Evolutionary conservation across 2,329 filamentous ascomycete genomes (phyloP).

Genomic region (Curvularia spicifera): DNA sequence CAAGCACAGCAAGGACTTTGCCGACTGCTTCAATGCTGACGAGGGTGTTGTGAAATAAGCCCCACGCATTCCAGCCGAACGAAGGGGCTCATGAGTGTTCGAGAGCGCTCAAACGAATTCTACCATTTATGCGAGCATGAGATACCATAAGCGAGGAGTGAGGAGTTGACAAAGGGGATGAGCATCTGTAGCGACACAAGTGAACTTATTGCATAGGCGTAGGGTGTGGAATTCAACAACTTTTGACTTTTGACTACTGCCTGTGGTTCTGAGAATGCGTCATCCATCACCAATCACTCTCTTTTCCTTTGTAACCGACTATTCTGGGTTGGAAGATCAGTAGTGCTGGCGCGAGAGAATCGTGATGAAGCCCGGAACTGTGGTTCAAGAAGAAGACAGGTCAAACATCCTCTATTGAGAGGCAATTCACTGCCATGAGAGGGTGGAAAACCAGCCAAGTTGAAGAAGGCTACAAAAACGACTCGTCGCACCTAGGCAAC

Average conservation of each 20-base stretch:
- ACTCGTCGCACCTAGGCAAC: not conserved
- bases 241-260: not conserved
- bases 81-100: conserved; percentile 6
- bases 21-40: conserved; percentile 68
- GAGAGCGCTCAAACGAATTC: conserved; percentile 17
- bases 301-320: not conserved
- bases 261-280: not conserved
- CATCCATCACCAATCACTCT: not conserved
- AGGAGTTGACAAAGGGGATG: conserved; percentile 13
- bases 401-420: not conserved
- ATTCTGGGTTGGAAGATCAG: not conserved
- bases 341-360: not conserved
- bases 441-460: too few relatives aligned
- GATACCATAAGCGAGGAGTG: conserved; percentile 31
- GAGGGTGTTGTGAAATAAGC: conserved; percentile 42
- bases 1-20: conserved; percentile 76
- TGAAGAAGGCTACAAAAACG: not conserved
- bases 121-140: conserved; percentile 24
- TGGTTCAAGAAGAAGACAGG: not conserved
- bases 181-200: conserved; percentile 6
- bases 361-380: not conserved
- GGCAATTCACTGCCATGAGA: not conserved
- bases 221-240: conserved; percentile 6
- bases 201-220: conserved; percentile 11
- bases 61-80: not conserved